Conservation (phyloP, 495 filamentous ascomycete species). For the Tuber borchii region DNA sequence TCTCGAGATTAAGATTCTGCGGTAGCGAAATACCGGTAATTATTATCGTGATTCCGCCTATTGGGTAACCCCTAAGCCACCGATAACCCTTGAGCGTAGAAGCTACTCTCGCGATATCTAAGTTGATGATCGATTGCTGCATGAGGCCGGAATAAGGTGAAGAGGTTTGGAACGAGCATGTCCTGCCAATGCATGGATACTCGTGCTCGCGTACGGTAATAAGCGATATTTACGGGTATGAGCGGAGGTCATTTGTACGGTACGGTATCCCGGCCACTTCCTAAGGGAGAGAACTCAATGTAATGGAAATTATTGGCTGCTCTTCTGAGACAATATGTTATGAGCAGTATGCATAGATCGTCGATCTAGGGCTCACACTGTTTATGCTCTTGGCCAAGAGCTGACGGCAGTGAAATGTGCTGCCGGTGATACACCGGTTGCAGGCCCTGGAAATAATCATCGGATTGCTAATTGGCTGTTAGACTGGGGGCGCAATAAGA, state of each 20-base stretch:
- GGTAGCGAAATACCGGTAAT: too few relatives aligned
- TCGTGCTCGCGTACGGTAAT: too few relatives aligned
- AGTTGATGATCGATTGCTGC: too few relatives aligned
- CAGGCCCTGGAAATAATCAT: not conserved
- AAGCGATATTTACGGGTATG: not conserved
- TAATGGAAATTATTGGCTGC: not conserved
- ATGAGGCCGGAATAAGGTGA: too few relatives aligned
- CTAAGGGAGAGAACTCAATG: not conserved
- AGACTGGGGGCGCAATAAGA: not conserved
- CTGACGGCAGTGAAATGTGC: not conserved
- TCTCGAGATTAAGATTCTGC: too few relatives aligned
- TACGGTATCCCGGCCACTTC: not conserved
- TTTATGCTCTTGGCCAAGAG: not conserved
- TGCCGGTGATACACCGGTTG: too few relatives aligned
- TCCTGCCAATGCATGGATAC: too few relatives aligned
- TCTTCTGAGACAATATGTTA: not conserved
- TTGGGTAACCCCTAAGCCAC: too few relatives aligned
- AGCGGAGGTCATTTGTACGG: not conserved
- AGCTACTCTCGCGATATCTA: too few relatives aligned
- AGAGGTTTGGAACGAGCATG: too few relatives aligned
- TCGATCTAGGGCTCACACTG: not conserved
- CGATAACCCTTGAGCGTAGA: too few relatives aligned
- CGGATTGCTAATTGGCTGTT: not conserved
- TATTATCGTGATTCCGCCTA: too few relatives aligned
- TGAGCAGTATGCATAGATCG: conserved; percentile 1